These are phyloP conservation scores for Acer negundo DNA, from an alignment of 345 rosid genomes.

Conservation along the genomic window DNA sequence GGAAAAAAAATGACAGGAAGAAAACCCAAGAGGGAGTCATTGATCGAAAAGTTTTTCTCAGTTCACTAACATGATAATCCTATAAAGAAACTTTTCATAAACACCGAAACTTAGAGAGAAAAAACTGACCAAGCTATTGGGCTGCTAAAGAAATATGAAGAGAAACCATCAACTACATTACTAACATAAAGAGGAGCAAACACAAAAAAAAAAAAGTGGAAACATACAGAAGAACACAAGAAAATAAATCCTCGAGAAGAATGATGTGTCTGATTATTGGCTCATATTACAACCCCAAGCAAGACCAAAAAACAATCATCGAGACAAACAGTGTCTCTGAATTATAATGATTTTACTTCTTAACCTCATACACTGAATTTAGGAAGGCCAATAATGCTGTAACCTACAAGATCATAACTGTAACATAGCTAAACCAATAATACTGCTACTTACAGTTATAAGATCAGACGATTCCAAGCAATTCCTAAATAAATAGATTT, in stretches of 20 bases:
- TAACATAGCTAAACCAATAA: conserved; percentile 1
- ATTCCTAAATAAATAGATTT: background rate
- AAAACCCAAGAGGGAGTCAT: background rate
- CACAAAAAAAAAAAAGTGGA: background rate
- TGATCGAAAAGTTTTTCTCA: background rate
- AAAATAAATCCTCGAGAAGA: background rate
- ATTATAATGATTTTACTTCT: background rate
- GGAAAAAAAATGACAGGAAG: background rate
- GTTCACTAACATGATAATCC: conserved; percentile 1
- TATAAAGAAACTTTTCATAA: background rate
- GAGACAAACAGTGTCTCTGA: background rate
- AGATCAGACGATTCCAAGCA: background rate
- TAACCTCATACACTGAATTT: background rate
- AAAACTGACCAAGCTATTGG: background rate
- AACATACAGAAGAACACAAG: background rate
- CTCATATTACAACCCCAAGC: background rate
- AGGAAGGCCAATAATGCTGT: background rate
- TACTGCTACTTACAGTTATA: background rate
- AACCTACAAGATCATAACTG: background rate
- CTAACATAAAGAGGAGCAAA: background rate
- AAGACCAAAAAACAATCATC: background rate
- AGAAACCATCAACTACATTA: background rate
- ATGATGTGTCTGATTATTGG: background rate
- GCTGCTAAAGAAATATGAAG: background rate
- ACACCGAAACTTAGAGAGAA: background rate